A percentile compares a stretch with the other conserved stretches of the same genome.
Conservation (phyloP, 2,329 filamentous ascomycete species). For the Pseudogymnoascus verrucosus region DNA sequence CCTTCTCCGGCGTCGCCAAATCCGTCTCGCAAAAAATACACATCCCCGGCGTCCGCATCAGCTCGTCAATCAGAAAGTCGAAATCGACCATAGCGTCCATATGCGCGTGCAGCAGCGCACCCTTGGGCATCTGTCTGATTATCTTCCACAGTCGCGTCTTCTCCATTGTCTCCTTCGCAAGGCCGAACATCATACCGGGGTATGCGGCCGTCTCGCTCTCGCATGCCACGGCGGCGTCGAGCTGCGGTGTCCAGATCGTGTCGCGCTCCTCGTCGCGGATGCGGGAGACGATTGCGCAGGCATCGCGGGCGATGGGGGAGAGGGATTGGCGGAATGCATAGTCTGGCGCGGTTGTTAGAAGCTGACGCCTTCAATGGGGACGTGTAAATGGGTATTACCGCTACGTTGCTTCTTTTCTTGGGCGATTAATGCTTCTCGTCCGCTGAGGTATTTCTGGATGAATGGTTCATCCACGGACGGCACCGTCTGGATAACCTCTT, state of each 20-base stretch:
- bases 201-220: conserved; percentile 58
- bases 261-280: conserved; percentile 72
- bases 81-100: conserved; percentile 87
- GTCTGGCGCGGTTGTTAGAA: conserved; percentile 37
- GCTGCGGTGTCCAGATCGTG: conserved; percentile 66
- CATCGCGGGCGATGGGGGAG: conserved; percentile 69
- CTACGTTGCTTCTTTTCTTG: conserved; percentile 78
- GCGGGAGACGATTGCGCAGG: conserved; percentile 69
- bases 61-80: conserved; percentile 66
- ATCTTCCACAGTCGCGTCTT: conserved; percentile 78
- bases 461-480: conserved; percentile 61
- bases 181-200: conserved; percentile 88
- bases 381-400: conserved; percentile 40
- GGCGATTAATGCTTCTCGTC: conserved; percentile 65
- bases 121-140: conserved; percentile 81
- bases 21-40: conserved; percentile 54
- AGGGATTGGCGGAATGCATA: conserved; percentile 64
- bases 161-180: conserved; percentile 82
- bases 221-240: conserved; percentile 62
- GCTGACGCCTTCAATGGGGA: conserved; percentile 20
- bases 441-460: conserved; percentile 71
- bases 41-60: conserved; percentile 65
- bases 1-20: conserved; percentile 45
- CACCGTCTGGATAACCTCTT: conserved; percentile 47
- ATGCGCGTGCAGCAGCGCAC: conserved; percentile 77